phyloP scores from a whole-genome alignment of 495 filamentous ascomycete genomes.

The Penicillium pulvis region DNA sequence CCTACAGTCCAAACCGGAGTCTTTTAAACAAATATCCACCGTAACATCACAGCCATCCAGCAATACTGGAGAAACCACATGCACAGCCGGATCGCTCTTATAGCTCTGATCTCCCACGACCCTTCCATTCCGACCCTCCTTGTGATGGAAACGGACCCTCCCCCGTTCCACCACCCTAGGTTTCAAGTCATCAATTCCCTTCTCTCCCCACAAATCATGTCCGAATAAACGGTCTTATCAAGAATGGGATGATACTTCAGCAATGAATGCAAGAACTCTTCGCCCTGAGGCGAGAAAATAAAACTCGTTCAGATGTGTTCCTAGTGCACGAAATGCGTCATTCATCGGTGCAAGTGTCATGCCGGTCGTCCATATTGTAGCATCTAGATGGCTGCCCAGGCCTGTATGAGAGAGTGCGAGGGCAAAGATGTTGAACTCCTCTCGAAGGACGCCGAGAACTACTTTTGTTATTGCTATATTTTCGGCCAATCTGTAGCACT shows the following conservation, averaged over 20 bases:
- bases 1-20: conserved; percentile 62
- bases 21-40: conserved; percentile 67
- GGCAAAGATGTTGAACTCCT: conserved; percentile 73
- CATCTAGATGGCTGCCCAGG: conserved; percentile 50
- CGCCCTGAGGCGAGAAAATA: conserved; percentile 71
- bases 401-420: conserved; percentile 72
- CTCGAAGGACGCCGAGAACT: conserved; percentile 67
- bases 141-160: conserved; percentile 8
- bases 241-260: conserved; percentile 77
- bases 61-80: conserved; percentile 69
- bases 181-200: conserved; percentile 15
- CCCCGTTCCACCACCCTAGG: conserved; percentile 24
- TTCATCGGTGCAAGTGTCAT: conserved; percentile 81
- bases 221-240: conserved; percentile 78
- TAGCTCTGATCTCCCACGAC: too few species aligned
- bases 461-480: conserved; percentile 43
- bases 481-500: background rate
- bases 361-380: conserved; percentile 49
- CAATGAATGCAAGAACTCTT: conserved; percentile 69
- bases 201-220: conserved; percentile 48
- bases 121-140: background rate
- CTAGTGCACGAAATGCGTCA: conserved; percentile 70
- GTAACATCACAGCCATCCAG: conserved; percentile 59
- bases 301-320: conserved; percentile 70
- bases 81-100: conserved; percentile 21